A percentile compares a stretch with the other conserved stretches of the same genome.
These are phyloP conservation scores for Sporothrix globosa DNA, from an alignment of 2,329 filamentous ascomycete genomes.

Conservation along the genomic window DNA sequence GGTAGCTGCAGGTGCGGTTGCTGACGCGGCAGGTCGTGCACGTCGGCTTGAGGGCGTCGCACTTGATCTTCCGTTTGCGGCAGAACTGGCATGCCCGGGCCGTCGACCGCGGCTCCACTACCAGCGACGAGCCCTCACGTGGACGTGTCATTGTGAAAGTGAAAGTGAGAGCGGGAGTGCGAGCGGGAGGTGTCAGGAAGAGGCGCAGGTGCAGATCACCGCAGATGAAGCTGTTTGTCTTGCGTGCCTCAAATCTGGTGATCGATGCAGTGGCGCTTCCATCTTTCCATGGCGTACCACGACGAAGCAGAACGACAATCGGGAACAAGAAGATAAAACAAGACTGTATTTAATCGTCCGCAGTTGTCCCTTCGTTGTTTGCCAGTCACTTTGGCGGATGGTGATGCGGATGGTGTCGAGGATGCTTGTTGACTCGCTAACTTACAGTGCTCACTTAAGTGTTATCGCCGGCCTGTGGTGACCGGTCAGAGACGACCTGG, in stretches of 20 bases:
- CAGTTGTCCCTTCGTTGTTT: no score
- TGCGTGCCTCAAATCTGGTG: neutral
- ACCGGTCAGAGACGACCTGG: neutral
- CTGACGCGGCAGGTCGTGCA: constrained; percentile 30
- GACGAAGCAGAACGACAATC: neutral
- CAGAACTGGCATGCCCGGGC: constrained; percentile 32
- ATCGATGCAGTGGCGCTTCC: neutral
- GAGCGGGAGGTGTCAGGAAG: neutral
- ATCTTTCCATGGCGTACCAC: neutral
- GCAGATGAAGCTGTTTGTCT: neutral
- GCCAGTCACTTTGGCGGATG: neutral
- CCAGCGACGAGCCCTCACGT: neutral
- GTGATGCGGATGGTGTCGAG: neutral
- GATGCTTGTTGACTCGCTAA: neutral
- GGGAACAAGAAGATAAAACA: no score
- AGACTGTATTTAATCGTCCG: no score
- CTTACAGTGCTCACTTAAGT: neutral
- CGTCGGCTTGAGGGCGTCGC: constrained; percentile 29
- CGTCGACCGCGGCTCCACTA: constrained; percentile 18
- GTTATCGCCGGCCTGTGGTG: neutral
- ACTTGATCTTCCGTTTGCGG: constrained; percentile 31
- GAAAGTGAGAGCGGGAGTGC: no score
- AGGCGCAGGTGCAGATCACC: neutral
- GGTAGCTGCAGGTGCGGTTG: constrained; percentile 32
- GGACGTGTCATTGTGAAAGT: neutral